phyloP scores from a whole-genome alignment of 768 basidiomycete genomes.

The Kwoniella sp. region DNA sequence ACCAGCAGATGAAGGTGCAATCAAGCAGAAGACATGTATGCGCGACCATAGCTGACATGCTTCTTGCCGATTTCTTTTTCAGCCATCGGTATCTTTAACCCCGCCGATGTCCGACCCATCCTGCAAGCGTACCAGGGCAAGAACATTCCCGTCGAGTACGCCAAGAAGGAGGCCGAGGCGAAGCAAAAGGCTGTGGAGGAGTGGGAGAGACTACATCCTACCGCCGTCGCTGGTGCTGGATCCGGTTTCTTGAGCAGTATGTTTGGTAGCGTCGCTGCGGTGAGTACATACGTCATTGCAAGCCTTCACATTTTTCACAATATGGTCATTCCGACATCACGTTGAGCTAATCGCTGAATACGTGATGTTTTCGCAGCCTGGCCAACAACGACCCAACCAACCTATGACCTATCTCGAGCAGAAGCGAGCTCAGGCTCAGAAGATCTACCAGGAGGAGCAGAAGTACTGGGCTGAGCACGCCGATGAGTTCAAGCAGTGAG shows the following conservation, averaged over 20 bases:
- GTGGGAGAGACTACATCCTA: slow-evolving; percentile 65
- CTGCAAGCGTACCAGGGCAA: slow-evolving; percentile 81
- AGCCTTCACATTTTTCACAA: neutral
- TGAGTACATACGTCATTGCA: slow-evolving; percentile 33
- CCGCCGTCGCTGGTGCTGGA: slow-evolving; percentile 29
- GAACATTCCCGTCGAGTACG: slow-evolving; percentile 85
- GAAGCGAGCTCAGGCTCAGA: slow-evolving; percentile 54
- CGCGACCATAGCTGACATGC: neutral
- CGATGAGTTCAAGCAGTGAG: slow-evolving; percentile 54
- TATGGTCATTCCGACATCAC: neutral
- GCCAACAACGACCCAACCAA: slow-evolving; percentile 45
- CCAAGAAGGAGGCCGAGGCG: slow-evolving; percentile 78
- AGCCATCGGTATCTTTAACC: slow-evolving; percentile 92
- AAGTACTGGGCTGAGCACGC: slow-evolving; percentile 55
- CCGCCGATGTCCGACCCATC: slow-evolving; percentile 82
- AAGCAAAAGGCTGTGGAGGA: slow-evolving; percentile 77
- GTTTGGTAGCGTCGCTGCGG: slow-evolving; percentile 51
- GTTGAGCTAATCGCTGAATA: neutral
- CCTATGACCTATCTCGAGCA: slow-evolving; percentile 56
- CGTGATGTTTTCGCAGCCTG: slow-evolving; percentile 29
- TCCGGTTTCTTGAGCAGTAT: slow-evolving; percentile 42
- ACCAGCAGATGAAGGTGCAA: too few relatives aligned
- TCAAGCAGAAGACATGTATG: neutral
- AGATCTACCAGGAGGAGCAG: slow-evolving; percentile 53
- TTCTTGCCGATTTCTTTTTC: neutral